Evolutionary conservation across 2,329 filamentous ascomycete species (phyloP), one percentile per base, ranked within the genome.

Genomic region (Calonectria henricotiae): DNA sequence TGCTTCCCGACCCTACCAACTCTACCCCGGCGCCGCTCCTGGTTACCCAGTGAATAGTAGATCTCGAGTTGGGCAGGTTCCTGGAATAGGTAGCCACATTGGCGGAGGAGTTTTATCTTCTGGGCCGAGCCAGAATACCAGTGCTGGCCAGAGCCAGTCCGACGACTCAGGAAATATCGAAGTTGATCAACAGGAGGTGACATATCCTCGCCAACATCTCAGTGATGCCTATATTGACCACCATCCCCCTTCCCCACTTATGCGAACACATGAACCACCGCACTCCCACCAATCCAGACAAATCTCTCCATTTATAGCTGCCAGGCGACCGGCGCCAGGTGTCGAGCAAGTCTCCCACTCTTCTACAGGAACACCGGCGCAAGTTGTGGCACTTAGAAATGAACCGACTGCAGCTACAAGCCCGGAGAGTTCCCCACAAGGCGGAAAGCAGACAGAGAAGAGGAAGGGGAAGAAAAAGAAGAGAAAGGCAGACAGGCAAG

Each of bases 241-340:
- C 54, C 80, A 77, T 75, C 85, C 80, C 74, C 83, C 89, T 62
- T 88, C 92, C 71, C 90, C 91, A 63, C 84, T 95, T 68, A 86
- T 95, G 76, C 90, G 91, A 78, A 91, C 91, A 75, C 92, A 95
- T 79, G 91, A 95, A 76, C 89, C 91, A 62, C 91, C 91, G 41
- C 92, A 92, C 47, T 84, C 92, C 78, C 93, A 93, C 62, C 93
- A 63, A 44, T 93, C 94, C 64, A 90, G 91, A 60, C 92, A 93
- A 78, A 90, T 90, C 73, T 87, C 92, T 80, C 85, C 88, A 73
- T 79, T 92, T 83, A 84, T 88, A 75, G 82, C 84, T 79, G 81
- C 85, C 81, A 72, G 85, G 82, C 73, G 73, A 54, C 73, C 66
- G n/a, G 71, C 65, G 23, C 62, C 62, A 17, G 68, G 39, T 47